phyloP scores from a whole-genome alignment of 2,329 filamentous ascomycete species.

The Hymenoscyphus infarciens region DNA sequence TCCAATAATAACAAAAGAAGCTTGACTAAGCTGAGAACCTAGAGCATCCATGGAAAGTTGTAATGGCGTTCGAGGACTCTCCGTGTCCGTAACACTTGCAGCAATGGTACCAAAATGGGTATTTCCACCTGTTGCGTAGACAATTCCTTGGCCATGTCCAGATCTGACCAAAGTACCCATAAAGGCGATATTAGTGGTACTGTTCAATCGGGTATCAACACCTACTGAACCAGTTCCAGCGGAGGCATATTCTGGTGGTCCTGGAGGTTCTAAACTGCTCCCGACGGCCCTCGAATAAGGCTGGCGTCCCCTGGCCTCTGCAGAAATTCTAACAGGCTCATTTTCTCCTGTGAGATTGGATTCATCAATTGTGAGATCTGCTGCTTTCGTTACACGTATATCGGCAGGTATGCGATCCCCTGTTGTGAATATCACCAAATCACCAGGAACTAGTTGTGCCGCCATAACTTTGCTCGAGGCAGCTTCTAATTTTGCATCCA shows the following conservation, averaged over 20 bases:
- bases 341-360: conserved; percentile 97
- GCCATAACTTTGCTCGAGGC: conserved; percentile 84
- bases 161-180: conserved; percentile 97
- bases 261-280: conserved; percentile 37
- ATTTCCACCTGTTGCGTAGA: conserved; percentile 90
- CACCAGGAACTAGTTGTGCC: conserved; percentile 81
- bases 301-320: conserved; percentile 52
- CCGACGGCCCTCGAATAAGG: conserved; percentile 30
- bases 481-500: conserved; percentile 58
- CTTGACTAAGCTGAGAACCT: conserved; percentile 92
- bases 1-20: conserved; percentile 91
- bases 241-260: conserved; percentile 56
- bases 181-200: conserved; percentile 88
- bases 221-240: conserved; percentile 56
- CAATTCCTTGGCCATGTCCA: conserved; percentile 90
- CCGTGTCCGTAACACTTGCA: conserved; percentile 88
- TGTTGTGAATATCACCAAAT: conserved; percentile 89
- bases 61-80: conserved; percentile 88
- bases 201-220: conserved; percentile 65
- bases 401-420: conserved; percentile 96
- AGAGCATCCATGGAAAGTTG: conserved; percentile 98
- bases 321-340: conserved; percentile 78
- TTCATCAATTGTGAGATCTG: conserved; percentile 90
- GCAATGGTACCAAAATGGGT: conserved; percentile 98
- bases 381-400: conserved; percentile 85